Conservation (phyloP, 345 rosid genomes). For the Aethionema arabicum region DNA sequence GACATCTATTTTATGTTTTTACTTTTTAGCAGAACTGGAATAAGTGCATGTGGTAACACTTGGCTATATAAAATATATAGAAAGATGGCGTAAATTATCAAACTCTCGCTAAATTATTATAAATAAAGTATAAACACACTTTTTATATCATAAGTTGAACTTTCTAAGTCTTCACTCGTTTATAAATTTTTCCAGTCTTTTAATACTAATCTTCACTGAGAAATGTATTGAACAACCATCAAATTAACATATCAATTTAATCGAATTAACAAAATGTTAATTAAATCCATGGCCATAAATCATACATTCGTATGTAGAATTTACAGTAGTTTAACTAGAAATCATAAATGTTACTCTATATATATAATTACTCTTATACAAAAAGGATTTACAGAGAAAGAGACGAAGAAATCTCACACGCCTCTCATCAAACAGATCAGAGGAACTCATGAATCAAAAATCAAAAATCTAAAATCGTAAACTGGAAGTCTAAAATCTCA, state of each 20-base stretch:
- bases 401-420: conserved; percentile 25
- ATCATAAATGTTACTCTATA: conserved; percentile 16
- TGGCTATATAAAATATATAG: neutral
- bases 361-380: conserved; percentile 23
- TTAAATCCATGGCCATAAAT: too few species aligned
- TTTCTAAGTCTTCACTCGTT: conserved; percentile 1
- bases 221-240: too few species aligned
- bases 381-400: conserved; percentile 2
- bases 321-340: neutral
- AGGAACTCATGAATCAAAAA: neutral
- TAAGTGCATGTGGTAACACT: conserved; percentile 7
- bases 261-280: too few species aligned
- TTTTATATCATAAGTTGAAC: conserved; percentile 9
- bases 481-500: conserved; percentile 5
- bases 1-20: neutral
- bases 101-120: neutral
- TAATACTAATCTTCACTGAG: too few species aligned
- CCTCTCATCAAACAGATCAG: conserved; percentile 3
- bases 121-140: too few species aligned
- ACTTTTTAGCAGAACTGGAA: conserved; percentile 3
- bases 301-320: too few species aligned
- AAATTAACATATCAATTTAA: too few species aligned
- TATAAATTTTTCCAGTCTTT: too few species aligned
- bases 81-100: conserved; percentile 23
- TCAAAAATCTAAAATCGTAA: neutral